These are phyloP conservation scores for Colletotrichum lentis DNA, from an alignment of 2,329 filamentous ascomycete species.

Conservation along the genomic window DNA sequence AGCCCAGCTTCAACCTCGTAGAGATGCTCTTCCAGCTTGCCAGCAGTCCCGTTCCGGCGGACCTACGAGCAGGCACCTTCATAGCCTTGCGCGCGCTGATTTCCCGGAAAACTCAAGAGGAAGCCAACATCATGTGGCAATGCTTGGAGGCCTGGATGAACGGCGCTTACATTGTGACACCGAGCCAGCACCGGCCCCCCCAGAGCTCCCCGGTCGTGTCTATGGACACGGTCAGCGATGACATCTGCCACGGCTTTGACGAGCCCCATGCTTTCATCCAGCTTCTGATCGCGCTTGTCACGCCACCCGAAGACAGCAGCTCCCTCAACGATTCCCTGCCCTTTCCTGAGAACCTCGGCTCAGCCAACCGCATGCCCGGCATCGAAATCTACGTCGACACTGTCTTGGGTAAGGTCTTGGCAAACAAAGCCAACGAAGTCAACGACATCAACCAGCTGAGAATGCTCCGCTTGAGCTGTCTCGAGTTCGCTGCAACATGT, in stretches of 20 bases:
- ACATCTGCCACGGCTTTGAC: conserved; percentile 81
- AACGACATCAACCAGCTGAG: conserved; percentile 73
- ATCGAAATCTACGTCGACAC: conserved; percentile 95
- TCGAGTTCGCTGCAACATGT: conserved; percentile 83
- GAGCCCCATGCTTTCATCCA: conserved; percentile 85
- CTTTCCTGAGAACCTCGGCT: conserved; percentile 86
- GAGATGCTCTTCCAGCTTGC: conserved; percentile 81
- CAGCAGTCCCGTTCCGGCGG: conserved; percentile 76
- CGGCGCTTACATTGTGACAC: conserved; percentile 58
- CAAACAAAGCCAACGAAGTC: conserved; percentile 70
- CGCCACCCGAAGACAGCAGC: conserved; percentile 68
- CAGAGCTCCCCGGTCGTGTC: conserved; percentile 47
- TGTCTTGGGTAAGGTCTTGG: conserved; percentile 80
- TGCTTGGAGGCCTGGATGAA: conserved; percentile 82
- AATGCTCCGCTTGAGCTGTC: conserved; percentile 78
- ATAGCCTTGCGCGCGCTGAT: conserved; percentile 79
- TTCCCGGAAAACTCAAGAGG: conserved; percentile 72
- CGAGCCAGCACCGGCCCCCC: conserved; percentile 43
- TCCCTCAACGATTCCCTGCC: conserved; percentile 78
- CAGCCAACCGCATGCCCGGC: conserved; percentile 77
- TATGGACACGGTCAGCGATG: conserved; percentile 74
- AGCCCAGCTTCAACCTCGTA: conserved; percentile 71
- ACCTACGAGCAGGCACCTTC: conserved; percentile 85
- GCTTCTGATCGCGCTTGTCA: conserved; percentile 75
- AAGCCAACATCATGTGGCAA: conserved; percentile 80